Evolutionary conservation across 2,329 filamentous ascomycete species (phyloP), one percentile per base, ranked within the genome.

Genomic region (Laburnicola sp.): DNA sequence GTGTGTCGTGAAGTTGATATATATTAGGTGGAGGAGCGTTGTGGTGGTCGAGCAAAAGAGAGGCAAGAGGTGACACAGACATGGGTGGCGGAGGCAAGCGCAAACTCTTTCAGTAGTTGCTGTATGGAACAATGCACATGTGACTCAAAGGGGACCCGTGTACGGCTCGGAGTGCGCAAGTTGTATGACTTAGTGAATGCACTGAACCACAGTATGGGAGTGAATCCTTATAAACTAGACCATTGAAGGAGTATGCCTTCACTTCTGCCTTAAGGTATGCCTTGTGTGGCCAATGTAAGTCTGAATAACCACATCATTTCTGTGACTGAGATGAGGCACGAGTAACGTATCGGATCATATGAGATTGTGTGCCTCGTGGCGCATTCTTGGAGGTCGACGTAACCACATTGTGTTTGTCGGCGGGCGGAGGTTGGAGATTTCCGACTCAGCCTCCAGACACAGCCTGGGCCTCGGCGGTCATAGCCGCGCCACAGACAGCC

Each of bases 41-140:
- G 21, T 31, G 25, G 30, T 31, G 31, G 31, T 34, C 11, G 31
- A 28, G 37, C 23, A 46, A 45, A 11, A 10, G 32, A 34, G 28
- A 30, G 2, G 50, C 26, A 31, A 52, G 26, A 51, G 41, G 45
- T 58, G 51, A 53, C 22, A 49, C 39, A 44, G 53, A 51, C 59
- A 64, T 64, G 34, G 43, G 46, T 45, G 49, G 11, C 16, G n/a
- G 34, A 11, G 36, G 41, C 36, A 48, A 25, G 45, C 38, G 21
- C 40, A 50, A 54, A 47, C 50, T 6, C 10, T 37, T 35, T 28
- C 30, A 48, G 25, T 48, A 36, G 5, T 25, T 31, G 25, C 16
- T 44, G 31, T 37, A 28, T 16, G 16, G 16, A 37, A 34, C 4
- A 36, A 22, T 30, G 4, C 7, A 26, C 26, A 28, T 2, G 23